phyloP scores from a whole-genome alignment of 2,329 filamentous ascomycete species.

The Fusarium continuum region DNA sequence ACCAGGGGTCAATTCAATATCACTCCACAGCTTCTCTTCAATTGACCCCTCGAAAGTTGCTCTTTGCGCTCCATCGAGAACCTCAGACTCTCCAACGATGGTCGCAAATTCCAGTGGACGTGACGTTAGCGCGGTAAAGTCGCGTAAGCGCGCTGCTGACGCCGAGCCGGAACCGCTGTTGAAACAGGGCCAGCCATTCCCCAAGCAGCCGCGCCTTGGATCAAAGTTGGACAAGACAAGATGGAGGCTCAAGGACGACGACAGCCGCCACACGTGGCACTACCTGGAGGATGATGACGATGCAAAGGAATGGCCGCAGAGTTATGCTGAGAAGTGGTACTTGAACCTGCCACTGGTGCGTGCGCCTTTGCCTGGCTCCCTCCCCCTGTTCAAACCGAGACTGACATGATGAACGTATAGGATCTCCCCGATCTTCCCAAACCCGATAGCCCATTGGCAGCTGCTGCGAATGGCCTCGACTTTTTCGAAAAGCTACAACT shows the following conservation, averaged over 20 bases:
- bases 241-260: conserved; percentile 87
- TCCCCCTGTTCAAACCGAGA: neutral
- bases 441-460: conserved; percentile 76
- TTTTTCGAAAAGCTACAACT: conserved; percentile 94
- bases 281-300: conserved; percentile 82
- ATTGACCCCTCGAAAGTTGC: conserved; percentile 4
- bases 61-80: neutral
- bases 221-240: conserved; percentile 78
- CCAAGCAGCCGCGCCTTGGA: conserved; percentile 59
- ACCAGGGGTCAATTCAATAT: neutral
- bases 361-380: neutral
- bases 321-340: conserved; percentile 87
- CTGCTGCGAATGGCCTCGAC: conserved; percentile 81
- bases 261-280: conserved; percentile 91
- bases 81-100: conserved; percentile 36
- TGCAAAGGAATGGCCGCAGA: conserved; percentile 82
- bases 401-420: conserved; percentile 55
- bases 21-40: conserved; percentile 23
- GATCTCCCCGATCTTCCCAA: conserved; percentile 75
- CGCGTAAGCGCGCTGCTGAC: conserved; percentile 56
- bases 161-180: conserved; percentile 44
- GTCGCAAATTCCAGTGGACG: conserved; percentile 42
- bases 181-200: conserved; percentile 45
- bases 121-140: conserved; percentile 46
- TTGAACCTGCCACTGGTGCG: conserved; percentile 80